Base-by-base conservation (phyloP, 176 grass and related monocot species). In the Aegilops longissima region DNA sequence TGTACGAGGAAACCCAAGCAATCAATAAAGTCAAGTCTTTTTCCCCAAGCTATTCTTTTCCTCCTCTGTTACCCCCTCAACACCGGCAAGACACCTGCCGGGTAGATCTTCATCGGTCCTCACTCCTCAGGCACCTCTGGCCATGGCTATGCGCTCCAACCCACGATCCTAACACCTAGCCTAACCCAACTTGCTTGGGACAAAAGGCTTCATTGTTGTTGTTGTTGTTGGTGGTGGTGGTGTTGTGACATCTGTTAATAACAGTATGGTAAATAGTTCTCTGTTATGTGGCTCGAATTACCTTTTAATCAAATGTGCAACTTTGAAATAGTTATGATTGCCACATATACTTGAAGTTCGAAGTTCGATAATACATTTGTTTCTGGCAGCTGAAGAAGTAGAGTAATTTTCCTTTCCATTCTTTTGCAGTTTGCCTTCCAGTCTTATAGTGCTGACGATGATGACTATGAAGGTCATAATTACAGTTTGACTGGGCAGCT, bases 401-500 rank as follows among this genome's bases (percentile, higher is more conserved):
- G 70, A 85, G 31, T 77, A 42, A 66, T 85, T 80, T 23, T 54
- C 34, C 71, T 81, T 75, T 49, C 34, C 39, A 74, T 73, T 89
- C 74, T 71, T 68, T 36, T 89, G 74, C 88, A 98, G 96, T 98
- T 95, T 51, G 75, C 86, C 3, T 98, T 98, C 74, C 84, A 94
- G 59, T 98, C 96, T 5, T 98, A 95, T 52, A 98, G 84, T 90
- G 65, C 73, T 49, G 93, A 94, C 10, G 96, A 98, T 88, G 96
- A 98, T 87, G 93, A 98, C 74, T 98, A 95, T 36, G 80, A 92
- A 80, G 96, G 96, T 73, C 85, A 98, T 76, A 94, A 92, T 91
- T 98, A 95, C 85, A 98, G 96, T 70, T 75, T 98, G 86, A 94
- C 52, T 74, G 96, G 96, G 44, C 93, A 90, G 30, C 96, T 98